These are phyloP conservation scores for Diaporthe citriasiana DNA, from an alignment of 2,329 filamentous ascomycete genomes.

Conservation along the genomic window DNA sequence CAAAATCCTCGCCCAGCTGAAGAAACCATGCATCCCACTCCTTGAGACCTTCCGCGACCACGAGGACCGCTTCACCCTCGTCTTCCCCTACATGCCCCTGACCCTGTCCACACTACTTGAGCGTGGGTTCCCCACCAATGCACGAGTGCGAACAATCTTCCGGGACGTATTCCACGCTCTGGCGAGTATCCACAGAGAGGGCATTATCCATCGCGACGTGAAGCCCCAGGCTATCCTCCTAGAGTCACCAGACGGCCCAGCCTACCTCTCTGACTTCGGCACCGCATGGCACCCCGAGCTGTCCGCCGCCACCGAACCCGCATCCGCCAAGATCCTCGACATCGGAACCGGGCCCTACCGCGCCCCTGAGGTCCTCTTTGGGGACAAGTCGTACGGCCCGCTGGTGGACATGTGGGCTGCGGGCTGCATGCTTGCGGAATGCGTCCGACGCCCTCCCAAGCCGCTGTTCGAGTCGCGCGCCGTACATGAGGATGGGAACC, in stretches of 20 bases:
- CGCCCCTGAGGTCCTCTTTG: conserved; percentile 91
- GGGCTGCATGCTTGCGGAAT: conserved; percentile 88
- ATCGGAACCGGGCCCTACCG: conserved; percentile 94
- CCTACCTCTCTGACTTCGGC: conserved; percentile 90
- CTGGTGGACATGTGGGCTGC: conserved; percentile 91
- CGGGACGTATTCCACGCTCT: conserved; percentile 79
- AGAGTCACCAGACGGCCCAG: conserved; percentile 75
- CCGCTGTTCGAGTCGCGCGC: conserved; percentile 86
- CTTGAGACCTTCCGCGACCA: conserved; percentile 81
- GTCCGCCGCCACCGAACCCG: conserved; percentile 72
- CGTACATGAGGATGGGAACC: conserved; percentile 84
- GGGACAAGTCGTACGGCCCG: conserved; percentile 78
- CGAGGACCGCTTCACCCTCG: conserved; percentile 79
- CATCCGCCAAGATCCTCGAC: conserved; percentile 84
- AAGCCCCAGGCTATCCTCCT: conserved; percentile 93
- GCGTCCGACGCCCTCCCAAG: conserved; percentile 64
- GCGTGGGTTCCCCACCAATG: conserved; percentile 53
- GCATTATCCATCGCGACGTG: conserved; percentile 92
- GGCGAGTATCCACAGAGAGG: conserved; percentile 76
- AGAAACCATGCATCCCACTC: conserved; percentile 73
- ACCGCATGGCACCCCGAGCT: conserved; percentile 83
- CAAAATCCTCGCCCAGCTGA: conserved; percentile 75
- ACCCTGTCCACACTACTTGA: conserved; percentile 79
- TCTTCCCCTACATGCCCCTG: conserved; percentile 86
- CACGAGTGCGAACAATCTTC: conserved; percentile 63